phyloP scores from a whole-genome alignment of 108 stramenopile species.

The Fragilariopsis cylindrus region DNA sequence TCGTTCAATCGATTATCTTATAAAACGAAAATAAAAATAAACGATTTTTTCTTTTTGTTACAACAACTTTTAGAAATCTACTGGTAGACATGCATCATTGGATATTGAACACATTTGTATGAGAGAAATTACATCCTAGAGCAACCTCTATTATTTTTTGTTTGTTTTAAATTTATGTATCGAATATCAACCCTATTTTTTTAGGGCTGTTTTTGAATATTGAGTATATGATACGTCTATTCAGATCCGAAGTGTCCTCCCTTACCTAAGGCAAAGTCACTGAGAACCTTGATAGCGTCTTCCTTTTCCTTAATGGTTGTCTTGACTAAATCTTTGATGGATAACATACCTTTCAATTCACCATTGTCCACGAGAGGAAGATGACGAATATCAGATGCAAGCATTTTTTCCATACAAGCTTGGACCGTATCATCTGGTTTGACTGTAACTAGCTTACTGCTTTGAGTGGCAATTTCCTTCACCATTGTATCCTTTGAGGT shows the following conservation, averaged over 20 bases:
- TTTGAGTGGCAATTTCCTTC: constrained; percentile 87
- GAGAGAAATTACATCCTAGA: too few relatives aligned
- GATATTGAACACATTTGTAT: too few relatives aligned
- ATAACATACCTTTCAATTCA: constrained; percentile 75
- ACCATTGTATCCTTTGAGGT: constrained; percentile 70
- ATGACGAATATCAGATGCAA: constrained; percentile 88
- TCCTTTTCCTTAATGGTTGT: constrained; percentile 75
- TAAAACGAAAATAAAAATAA: too few relatives aligned
- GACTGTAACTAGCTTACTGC: constrained; percentile 82
- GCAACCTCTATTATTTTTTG: too few relatives aligned
- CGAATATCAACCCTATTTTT: too few relatives aligned
- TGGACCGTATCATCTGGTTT: constrained; percentile 78
- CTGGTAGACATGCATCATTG: too few relatives aligned
- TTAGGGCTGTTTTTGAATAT: too few relatives aligned
- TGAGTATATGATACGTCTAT: constrained; percentile 9
- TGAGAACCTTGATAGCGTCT: constrained; percentile 70
- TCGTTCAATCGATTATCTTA: too few relatives aligned
- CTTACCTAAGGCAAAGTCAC: constrained; percentile 83
- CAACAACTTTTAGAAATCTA: too few relatives aligned
- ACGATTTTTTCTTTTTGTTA: too few relatives aligned
- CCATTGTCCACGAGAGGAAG: constrained; percentile 81
- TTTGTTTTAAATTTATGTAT: too few relatives aligned
- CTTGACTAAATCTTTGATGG: constrained; percentile 87
- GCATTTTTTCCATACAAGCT: constrained; percentile 92
- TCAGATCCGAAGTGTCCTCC: constrained; percentile 75